Base-by-base conservation (phyloP, 768 basidiomycete genomes). In the Amanita fuliginea region DNA sequence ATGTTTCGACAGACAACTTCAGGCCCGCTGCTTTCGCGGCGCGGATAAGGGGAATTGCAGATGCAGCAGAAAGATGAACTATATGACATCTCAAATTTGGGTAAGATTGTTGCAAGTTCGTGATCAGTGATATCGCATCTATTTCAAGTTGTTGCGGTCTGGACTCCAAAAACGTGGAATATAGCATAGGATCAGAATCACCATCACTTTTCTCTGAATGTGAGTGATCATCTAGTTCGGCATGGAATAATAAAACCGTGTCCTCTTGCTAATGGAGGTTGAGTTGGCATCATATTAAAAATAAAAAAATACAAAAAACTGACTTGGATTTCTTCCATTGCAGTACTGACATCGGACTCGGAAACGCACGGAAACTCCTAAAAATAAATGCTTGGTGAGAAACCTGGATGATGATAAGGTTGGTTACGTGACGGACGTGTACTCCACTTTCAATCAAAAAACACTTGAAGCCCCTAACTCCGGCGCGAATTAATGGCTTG, bases 371-470 rank as follows among this genome's bases (percentile, higher is more conserved):
- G 95, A 62, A 99, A 98, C 70, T 99, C 93, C 92, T 94, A 45
- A 33, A 32, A 11, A 41, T 43, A 21, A 40, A 5, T 18, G 39
- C n/a, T 22, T 47, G 34, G 45, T 56, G 9, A 56, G 47, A 49
- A 32, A 42, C 30, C 30, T 22, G 22, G 28, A n/a, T n/a, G 16
- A 9, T 42, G 32, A 18, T 10, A 18, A 44, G 13, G 48, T 19
- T n/a, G 19, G 16, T 37, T 3, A 41, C 40, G 30, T 26, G 22
- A 49, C 70, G 43, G 57, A 92, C 94, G 53, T 96, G 86, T 14
- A 98, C 94, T 21, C 96, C 95, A 58, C 92, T 95, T 55, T 95
- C 85, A 53, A 94, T 93, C 56, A 97, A 68, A 64, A 97, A 98
- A 62, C 93, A 96, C 63, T 98, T 97, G 74, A 97, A 97, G 0